These are phyloP conservation scores for Penicillium robsamsonii DNA, from an alignment of 495 filamentous ascomycete species.

Conservation along the genomic window DNA sequence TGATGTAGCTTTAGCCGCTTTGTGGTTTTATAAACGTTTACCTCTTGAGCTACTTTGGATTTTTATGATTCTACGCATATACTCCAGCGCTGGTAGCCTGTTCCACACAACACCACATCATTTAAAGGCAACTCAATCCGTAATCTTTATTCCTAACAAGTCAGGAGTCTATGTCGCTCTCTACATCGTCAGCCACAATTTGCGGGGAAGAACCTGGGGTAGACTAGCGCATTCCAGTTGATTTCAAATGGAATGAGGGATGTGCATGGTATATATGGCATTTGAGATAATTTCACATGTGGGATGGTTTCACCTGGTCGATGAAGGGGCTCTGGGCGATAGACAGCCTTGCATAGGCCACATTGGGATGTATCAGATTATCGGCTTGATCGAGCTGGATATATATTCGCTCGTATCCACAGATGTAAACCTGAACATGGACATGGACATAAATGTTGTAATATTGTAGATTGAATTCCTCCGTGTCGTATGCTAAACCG, in stretches of 20 bases:
- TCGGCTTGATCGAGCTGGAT: neutral
- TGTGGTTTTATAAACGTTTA: neutral
- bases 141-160: neutral
- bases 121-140: neutral
- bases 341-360: neutral
- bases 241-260: neutral
- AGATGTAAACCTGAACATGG: neutral
- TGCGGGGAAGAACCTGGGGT: slow-evolving; percentile 1
- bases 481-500: neutral
- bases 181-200: neutral
- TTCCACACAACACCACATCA: neutral
- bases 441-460: neutral
- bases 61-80: neutral
- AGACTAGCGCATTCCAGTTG: neutral
- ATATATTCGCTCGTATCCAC: neutral
- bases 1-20: neutral
- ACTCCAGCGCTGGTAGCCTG: neutral
- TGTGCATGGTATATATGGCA: neutral
- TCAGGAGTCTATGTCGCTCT: neutral
- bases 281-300: neutral
- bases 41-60: neutral
- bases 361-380: neutral
- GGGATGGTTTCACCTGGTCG: neutral
- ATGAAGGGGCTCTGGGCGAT: neutral
- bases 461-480: neutral